Evolutionary conservation across 352 stramenopile genomes (phyloP).

Genomic region (Pythium scleroteichum): DNA sequence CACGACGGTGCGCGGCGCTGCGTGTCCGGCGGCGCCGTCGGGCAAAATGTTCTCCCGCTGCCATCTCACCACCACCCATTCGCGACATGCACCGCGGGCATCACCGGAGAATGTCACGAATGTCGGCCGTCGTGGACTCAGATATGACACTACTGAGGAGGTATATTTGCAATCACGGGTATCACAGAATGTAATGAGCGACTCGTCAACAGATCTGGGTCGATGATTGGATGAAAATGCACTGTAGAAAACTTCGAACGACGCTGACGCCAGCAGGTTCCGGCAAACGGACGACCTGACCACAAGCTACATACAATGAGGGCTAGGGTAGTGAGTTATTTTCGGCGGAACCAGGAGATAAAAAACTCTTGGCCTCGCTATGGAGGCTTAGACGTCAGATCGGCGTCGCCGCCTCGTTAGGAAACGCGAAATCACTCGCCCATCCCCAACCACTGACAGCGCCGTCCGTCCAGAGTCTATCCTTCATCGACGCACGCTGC

Average conservation of each 20-base stretch:
- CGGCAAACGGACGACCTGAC: neutral
- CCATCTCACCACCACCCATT: too few species aligned
- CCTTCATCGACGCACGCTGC: neutral
- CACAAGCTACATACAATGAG: neutral
- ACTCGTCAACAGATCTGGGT: neutral
- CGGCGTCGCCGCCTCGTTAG: neutral
- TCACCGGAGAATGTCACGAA: neutral
- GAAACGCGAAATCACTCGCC: neutral
- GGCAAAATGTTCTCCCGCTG: too few species aligned
- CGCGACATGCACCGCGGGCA: too few species aligned
- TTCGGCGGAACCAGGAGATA: neutral
- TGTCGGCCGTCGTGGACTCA: neutral
- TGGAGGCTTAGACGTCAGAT: neutral
- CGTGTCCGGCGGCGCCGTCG: too few species aligned
- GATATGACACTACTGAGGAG: neutral
- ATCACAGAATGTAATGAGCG: neutral
- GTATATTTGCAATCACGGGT: too few species aligned
- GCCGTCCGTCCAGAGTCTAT: neutral
- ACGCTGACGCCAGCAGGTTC: neutral
- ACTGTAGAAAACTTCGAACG: neutral
- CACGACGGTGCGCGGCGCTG: neutral
- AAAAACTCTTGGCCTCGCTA: conserved; percentile 3
- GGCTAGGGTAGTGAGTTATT: conserved; percentile 1
- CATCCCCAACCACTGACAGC: too few species aligned
- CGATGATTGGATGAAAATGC: neutral